These are phyloP conservation scores for Fusarium illudens DNA, from an alignment of 2,329 filamentous ascomycete genomes.

Conservation along the genomic window DNA sequence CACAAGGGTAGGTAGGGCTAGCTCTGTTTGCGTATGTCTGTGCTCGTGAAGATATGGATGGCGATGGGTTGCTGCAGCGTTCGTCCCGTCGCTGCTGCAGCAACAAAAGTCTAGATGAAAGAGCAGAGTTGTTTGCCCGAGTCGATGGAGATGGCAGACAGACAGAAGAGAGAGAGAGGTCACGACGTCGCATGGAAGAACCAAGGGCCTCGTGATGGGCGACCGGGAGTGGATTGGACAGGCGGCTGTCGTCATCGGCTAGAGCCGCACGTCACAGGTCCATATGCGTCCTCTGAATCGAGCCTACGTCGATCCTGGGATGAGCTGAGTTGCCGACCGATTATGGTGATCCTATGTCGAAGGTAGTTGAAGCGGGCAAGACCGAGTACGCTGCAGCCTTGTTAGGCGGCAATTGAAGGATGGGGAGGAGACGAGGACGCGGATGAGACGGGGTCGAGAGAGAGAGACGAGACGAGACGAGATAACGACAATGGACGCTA, in stretches of 20 bases:
- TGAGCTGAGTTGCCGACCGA: background rate
- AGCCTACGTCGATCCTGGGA: background rate
- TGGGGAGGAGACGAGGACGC: background rate
- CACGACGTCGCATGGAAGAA: constrained; percentile 34
- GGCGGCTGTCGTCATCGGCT: constrained; percentile 42
- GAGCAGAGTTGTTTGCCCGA: background rate
- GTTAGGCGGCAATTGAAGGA: constrained; percentile 18
- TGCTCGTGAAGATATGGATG: constrained; percentile 6
- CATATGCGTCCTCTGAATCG: constrained; percentile 14
- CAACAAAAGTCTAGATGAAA: constrained; percentile 9
- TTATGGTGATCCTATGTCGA: background rate
- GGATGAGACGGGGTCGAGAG: background rate
- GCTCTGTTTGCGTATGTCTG: constrained; percentile 23
- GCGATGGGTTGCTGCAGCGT: constrained; percentile 19
- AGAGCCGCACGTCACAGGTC: constrained; percentile 40
- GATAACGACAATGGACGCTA: constrained; percentile 19
- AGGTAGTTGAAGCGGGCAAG: background rate
- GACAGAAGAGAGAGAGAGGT: constrained; percentile 12
- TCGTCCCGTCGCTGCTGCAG: constrained; percentile 10
- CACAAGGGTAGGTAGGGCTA: constrained; percentile 9
- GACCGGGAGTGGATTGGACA: constrained; percentile 36
- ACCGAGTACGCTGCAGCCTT: background rate
- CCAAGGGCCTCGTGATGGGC: constrained; percentile 41
- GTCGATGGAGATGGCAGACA: constrained; percentile 2
- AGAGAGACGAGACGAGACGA: no score